Evolutionary conservation across 768 basidiomycete species (phyloP).

Genomic region (Leucocoprinus birnbaumii): DNA sequence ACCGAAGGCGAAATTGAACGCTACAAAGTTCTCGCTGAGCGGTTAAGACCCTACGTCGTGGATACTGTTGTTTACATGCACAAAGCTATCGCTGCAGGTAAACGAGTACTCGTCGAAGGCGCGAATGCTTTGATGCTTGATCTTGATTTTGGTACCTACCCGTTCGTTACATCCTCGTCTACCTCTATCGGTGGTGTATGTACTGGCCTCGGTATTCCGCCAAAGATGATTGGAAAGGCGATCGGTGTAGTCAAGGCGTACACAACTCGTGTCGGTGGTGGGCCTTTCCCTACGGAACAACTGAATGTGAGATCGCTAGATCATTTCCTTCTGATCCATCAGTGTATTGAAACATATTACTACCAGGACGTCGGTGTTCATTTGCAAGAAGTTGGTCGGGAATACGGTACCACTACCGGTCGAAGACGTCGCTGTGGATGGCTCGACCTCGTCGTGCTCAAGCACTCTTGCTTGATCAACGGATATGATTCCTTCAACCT

Average conservation of each 20-base stretch:
- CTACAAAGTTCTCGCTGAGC: conserved; percentile 85
- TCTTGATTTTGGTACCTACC: conserved; percentile 97
- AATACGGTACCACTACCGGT: conserved; percentile 92
- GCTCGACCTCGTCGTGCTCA: conserved; percentile 95
- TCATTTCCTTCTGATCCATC: background rate
- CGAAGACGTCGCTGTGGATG: conserved; percentile 92
- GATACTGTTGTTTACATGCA: conserved; percentile 89
- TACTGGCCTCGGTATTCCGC: conserved; percentile 96
- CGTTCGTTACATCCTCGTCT: conserved; percentile 93
- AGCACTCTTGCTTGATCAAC: conserved; percentile 90
- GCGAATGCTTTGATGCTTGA: conserved; percentile 99
- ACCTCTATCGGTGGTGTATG: conserved; percentile 95
- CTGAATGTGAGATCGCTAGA: conserved; percentile 59
- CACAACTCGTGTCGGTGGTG: conserved; percentile 97
- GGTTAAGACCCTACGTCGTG: conserved; percentile 83
- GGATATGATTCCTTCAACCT: conserved; percentile 93
- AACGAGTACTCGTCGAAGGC: conserved; percentile 90
- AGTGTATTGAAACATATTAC: background rate
- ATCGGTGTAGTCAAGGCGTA: conserved; percentile 98
- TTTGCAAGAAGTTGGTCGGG: conserved; percentile 90
- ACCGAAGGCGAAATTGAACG: conserved; percentile 94
- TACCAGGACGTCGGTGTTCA: conserved; percentile 75
- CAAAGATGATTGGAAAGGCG: conserved; percentile 78
- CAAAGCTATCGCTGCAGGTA: conserved; percentile 67
- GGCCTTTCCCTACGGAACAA: conserved; percentile 97